Evolutionary conservation across 129 eudicot genomes (phyloP).

Genomic region (Saposhnikovia divaricata): DNA sequence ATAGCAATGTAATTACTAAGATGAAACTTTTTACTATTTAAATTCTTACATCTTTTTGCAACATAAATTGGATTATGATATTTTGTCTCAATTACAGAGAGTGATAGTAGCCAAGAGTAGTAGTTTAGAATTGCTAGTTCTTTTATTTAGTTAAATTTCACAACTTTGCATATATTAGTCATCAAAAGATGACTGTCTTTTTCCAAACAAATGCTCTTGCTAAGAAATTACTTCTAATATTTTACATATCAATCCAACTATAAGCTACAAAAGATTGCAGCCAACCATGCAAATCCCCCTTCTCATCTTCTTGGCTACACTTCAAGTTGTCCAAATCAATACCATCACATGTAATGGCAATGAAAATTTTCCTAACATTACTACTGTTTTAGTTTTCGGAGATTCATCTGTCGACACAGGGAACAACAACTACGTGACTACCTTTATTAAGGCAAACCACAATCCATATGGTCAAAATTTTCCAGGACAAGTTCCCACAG

Average conservation of each 20-base stretch:
- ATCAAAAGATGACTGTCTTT: background rate
- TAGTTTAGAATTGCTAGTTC: background rate
- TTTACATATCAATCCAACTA: background rate
- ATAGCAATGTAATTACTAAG: background rate
- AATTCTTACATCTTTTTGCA: background rate
- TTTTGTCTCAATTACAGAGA: background rate
- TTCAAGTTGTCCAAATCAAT: constrained; percentile 3
- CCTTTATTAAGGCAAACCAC: constrained; percentile 23
- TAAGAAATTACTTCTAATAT: background rate
- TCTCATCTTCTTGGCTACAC: constrained; percentile 3
- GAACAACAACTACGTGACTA: constrained; percentile 35
- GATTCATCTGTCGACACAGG: constrained; percentile 49
- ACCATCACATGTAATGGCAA: background rate
- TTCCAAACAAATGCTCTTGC: background rate
- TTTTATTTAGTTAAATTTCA: too few species aligned
- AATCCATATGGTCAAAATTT: constrained; percentile 42
- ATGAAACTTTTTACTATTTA: background rate
- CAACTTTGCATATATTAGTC: background rate
- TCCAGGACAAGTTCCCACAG: constrained; percentile 48
- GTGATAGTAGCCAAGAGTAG: background rate
- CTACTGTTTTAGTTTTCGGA: constrained; percentile 38
- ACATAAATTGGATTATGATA: background rate
- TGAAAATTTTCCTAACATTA: constrained; percentile 10
- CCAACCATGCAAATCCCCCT: background rate
- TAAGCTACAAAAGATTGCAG: constrained; percentile 5